phyloP scores from a whole-genome alignment of 345 rosid genomes.

The Eucalyptus guilfoylei region DNA sequence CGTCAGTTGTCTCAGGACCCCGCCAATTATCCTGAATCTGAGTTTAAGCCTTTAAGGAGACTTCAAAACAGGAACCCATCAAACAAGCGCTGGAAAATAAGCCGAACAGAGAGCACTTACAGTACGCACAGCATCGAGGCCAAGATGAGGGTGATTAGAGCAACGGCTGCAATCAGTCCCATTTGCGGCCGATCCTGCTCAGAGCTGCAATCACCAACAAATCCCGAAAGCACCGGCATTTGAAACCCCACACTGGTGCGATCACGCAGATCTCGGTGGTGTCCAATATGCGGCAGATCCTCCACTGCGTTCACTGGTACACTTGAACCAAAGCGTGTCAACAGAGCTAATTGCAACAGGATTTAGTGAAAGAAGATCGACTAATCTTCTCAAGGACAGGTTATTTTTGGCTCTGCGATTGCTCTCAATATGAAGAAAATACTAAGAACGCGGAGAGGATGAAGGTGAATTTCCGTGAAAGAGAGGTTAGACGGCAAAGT shows the following conservation, averaged over 20 bases:
- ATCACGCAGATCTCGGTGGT: neutral
- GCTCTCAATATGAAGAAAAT: neutral
- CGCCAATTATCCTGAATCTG: accelerated
- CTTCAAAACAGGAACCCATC: neutral
- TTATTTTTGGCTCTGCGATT: neutral
- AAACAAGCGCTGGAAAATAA: neutral
- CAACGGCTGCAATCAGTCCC: neutral
- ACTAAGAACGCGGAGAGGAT: neutral
- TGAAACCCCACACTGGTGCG: neutral
- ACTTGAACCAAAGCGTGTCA: neutral
- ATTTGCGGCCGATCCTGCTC: neutral
- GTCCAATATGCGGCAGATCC: neutral
- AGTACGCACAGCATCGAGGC: neutral
- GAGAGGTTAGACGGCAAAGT: neutral
- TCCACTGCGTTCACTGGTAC: neutral
- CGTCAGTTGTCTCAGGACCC: neutral
- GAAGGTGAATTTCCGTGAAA: neutral
- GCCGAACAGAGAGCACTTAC: neutral
- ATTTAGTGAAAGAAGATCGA: neutral
- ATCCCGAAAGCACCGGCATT: neutral
- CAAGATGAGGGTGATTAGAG: neutral
- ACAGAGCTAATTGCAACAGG: neutral
- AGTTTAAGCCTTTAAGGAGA: neutral
- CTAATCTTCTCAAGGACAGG: neutral
- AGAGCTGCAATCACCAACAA: neutral